These are phyloP conservation scores for Elsinoe australis DNA, from an alignment of 2,329 filamentous ascomycete genomes.

Conservation along the genomic window DNA sequence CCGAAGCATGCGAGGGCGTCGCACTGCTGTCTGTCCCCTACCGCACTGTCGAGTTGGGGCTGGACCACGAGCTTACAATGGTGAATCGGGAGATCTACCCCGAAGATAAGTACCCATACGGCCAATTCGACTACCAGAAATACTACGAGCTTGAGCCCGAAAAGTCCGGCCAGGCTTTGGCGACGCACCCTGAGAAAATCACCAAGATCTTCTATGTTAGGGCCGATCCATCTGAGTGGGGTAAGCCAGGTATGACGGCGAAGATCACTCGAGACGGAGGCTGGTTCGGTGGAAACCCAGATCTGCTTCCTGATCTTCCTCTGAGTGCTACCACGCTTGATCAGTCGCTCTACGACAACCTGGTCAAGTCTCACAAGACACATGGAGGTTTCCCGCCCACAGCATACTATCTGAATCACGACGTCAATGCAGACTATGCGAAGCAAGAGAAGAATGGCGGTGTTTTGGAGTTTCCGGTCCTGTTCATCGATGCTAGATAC, in stretches of 20 bases:
- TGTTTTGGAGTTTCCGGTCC: constrained; percentile 30
- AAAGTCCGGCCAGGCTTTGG: constrained; percentile 18
- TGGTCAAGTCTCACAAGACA: constrained; percentile 33
- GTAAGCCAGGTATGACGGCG: constrained; percentile 25
- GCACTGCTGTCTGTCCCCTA: constrained; percentile 36
- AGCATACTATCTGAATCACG: constrained; percentile 40
- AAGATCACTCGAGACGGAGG: constrained; percentile 25
- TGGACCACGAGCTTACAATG: constrained; percentile 30
- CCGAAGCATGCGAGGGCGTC: constrained; percentile 29
- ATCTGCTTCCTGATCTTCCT: constrained; percentile 28
- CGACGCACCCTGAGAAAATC: constrained; percentile 23
- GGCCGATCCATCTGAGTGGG: constrained; percentile 24
- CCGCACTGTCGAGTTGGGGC: constrained; percentile 35
- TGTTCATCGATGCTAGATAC: constrained; percentile 36
- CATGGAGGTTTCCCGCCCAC: constrained; percentile 36
- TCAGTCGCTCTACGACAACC: constrained; percentile 25
- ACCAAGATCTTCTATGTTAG: constrained; percentile 25
- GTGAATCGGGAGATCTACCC: constrained; percentile 43
- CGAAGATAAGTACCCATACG: constrained; percentile 34
- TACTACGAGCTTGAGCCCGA: constrained; percentile 30
- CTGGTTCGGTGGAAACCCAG: constrained; percentile 29
- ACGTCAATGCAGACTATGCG: constrained; percentile 37
- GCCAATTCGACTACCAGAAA: constrained; percentile 32
- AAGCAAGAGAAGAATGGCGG: constrained; percentile 33
- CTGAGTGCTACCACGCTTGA: constrained; percentile 27